These are phyloP conservation scores for Biscogniauxia sp. DNA, from an alignment of 2,329 filamentous ascomycete genomes.

Conservation along the genomic window DNA sequence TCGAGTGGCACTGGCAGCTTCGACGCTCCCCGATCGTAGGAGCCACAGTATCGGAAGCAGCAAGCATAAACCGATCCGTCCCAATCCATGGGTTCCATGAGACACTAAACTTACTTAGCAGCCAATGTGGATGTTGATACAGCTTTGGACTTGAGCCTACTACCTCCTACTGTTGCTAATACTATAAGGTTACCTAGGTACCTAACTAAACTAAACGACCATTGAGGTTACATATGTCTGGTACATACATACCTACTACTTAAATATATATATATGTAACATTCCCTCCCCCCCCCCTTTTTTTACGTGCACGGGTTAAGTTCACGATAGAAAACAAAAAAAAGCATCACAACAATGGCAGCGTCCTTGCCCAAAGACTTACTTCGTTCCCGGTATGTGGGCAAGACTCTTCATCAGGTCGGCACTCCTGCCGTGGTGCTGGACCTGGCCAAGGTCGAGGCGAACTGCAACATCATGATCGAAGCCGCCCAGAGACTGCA, in stretches of 20 bases:
- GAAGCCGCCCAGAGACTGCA: conserved; percentile 56
- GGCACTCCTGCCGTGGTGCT: conserved; percentile 67
- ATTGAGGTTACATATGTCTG: no score
- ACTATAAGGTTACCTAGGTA: no score
- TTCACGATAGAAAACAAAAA: not conserved
- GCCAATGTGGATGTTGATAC: no score
- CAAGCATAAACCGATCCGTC: not conserved
- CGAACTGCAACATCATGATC: conserved; percentile 72
- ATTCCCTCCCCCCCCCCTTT: no score
- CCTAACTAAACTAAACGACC: no score
- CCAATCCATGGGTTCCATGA: no score
- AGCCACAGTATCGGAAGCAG: not conserved
- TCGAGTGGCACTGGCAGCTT: no score
- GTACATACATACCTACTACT: not conserved
- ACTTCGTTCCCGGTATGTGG: conserved; percentile 49
- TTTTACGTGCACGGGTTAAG: no score
- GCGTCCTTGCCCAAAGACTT: conserved; percentile 33
- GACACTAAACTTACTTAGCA: no score
- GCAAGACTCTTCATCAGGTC: conserved; percentile 58
- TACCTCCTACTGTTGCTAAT: no score
- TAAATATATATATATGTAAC: not conserved
- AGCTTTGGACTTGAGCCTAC: no score
- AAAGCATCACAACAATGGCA: conserved; percentile 14
- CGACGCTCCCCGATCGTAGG: no score
- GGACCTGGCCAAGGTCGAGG: conserved; percentile 62